phyloP scores from a whole-genome alignment of 2,329 filamentous ascomycete species.

The Colletotrichum cordylinicola region DNA sequence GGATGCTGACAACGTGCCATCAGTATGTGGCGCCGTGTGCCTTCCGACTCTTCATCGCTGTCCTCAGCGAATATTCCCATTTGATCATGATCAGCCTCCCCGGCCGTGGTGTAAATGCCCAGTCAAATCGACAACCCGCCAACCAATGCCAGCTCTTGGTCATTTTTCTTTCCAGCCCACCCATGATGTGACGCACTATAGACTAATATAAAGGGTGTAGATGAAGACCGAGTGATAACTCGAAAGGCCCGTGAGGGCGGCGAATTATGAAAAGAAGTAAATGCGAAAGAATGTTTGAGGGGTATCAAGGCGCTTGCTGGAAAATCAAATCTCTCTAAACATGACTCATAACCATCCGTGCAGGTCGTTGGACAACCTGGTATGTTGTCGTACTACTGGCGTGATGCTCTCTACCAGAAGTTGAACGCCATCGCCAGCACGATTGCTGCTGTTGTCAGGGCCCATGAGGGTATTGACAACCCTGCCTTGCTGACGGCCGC shows the following conservation, averaged over 20 bases:
- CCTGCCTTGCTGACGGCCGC: slow-evolving; percentile 30
- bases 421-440: not conserved
- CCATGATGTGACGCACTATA: not conserved
- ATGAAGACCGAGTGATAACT: not conserved
- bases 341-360: slow-evolving; percentile 15
- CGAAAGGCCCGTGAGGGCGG: not conserved
- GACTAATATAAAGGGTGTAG: not conserved
- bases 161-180: not conserved
- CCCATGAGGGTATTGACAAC: slow-evolving; percentile 16
- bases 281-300: slow-evolving; percentile 5
- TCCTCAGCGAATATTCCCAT: not conserved
- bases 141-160: not conserved
- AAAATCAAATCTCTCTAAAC: slow-evolving; percentile 22
- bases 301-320: slow-evolving; percentile 24
- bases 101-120: not conserved
- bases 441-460: not conserved
- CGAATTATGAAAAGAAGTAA: not conserved
- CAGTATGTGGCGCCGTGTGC: not conserved
- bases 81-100: not conserved
- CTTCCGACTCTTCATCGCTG: not conserved
- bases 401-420: not conserved
- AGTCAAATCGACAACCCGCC: not conserved
- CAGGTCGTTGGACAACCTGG: not conserved
- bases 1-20: not conserved
- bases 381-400: not conserved